Base-by-base conservation (phyloP, 768 basidiomycete species). In the Dictyophora rubrovolvata region DNA sequence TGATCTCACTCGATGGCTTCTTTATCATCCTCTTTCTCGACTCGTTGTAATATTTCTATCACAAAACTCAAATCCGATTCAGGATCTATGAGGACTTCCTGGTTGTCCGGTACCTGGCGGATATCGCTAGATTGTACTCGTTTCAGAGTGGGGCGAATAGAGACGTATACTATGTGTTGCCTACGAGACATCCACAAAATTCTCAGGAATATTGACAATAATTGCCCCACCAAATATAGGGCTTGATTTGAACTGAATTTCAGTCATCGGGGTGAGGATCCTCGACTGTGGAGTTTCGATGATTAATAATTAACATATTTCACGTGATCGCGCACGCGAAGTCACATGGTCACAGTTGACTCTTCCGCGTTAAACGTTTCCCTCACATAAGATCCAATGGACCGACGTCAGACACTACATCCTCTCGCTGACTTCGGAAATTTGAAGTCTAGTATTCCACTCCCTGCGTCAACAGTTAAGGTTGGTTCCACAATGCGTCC, bases 71-170 rank as follows among this genome's bases (percentile, higher is more conserved):
- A 74, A 53, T 77, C 77, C 5, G 84, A 87, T 52, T 81, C 71
- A 6, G 80, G 79, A 56, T 84, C 85, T 58, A 96, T 69, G 71
- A 92, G 87, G 47, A 96, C 95, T 68, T 98, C 96, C 70, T 99
- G 95, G 4, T 83, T 92, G 68, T 98, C 88, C 14, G 96, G 94
- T 12, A 99, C 77, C 72, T 97, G 89, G 56, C 95, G 90, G 6
- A 85, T 60, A 53, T 77, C 73, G 60, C 85, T 86, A 66, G 34
- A 50, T 12, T 36, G 14, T 48, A 23, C 12, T 21, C 33, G 21
- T 5, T 37, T 35, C 11, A 47, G 36, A 35, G 53, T n/a, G 56
- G 22, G 33, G 48, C 48, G 21, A 34, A 53, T n/a, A 52, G 56
- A 23, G n/a, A 56, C 47, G 5, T 21, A 12, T 11, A 37, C 50